Evolutionary conservation across 371 early-diverging fungal species (phyloP).

Genomic region (Rhizopus delemar): DNA sequence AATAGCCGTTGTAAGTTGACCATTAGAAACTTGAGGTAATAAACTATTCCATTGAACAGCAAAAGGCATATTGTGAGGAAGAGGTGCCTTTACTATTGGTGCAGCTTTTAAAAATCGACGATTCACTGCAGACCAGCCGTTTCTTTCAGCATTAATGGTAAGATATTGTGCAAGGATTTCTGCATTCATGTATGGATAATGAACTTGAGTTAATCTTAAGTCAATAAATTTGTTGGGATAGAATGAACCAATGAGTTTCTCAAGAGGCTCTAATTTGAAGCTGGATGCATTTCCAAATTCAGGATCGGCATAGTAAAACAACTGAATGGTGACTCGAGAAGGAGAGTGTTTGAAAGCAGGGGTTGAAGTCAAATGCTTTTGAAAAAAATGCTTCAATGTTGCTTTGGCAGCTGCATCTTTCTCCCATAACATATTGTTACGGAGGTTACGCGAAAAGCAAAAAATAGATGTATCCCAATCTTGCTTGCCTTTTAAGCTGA

Average conservation of each 20-base stretch:
- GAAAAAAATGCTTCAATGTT: constrained; percentile 49
- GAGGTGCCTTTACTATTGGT: constrained; percentile 53
- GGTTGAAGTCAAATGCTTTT: constrained; percentile 51
- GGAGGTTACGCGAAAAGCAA: constrained; percentile 47
- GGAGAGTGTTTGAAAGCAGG: constrained; percentile 54
- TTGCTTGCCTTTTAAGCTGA: constrained; percentile 52
- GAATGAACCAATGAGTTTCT: constrained; percentile 39
- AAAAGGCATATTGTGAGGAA: constrained; percentile 52
- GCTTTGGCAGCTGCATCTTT: constrained; percentile 50
- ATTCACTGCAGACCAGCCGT: constrained; percentile 44
- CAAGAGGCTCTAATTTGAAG: constrained; percentile 46
- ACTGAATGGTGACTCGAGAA: constrained; percentile 48
- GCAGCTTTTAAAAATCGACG: constrained; percentile 48
- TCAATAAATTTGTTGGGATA: constrained; percentile 55
- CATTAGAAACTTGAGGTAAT: constrained; percentile 47
- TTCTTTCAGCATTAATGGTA: constrained; percentile 43
- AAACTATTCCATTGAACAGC: constrained; percentile 50
- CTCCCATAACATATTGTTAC: constrained; percentile 54
- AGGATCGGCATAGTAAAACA: constrained; percentile 54
- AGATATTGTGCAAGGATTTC: constrained; percentile 56
- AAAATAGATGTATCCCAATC: constrained; percentile 53
- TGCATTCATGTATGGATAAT: constrained; percentile 58
- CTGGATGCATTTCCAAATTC: constrained; percentile 31
- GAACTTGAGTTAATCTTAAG: constrained; percentile 39
- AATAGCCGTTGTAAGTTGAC: constrained; percentile 49